Evolutionary conservation across 2,329 filamentous ascomycete genomes (phyloP).

Genomic region (Aureobasidium musti): DNA sequence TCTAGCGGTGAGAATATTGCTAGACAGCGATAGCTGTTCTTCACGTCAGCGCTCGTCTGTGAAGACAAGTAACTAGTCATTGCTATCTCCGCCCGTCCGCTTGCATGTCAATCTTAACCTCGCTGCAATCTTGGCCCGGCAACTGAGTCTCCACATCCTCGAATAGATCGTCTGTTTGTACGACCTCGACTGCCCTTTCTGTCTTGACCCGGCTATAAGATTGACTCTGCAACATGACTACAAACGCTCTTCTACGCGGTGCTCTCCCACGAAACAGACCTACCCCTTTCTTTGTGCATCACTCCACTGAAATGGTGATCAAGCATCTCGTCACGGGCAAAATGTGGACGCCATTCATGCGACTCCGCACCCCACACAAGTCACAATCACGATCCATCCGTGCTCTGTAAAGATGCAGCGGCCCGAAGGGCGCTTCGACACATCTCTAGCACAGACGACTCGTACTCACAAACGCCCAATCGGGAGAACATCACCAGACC

Average conservation of each 20-base stretch:
- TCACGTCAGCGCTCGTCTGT: constrained; percentile 17
- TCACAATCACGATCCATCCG: constrained; percentile 23
- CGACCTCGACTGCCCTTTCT: constrained; percentile 15
- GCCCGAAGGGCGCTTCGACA: constrained; percentile 24
- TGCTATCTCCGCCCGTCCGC: constrained; percentile 9
- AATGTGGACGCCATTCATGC: constrained; percentile 11
- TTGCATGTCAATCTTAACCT: constrained; percentile 26
- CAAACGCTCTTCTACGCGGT: background rate
- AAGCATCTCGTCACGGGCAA: background rate
- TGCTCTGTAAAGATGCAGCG: constrained; percentile 17
- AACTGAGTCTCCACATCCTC: constrained; percentile 4
- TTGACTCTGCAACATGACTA: background rate
- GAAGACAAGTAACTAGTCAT: constrained; percentile 23
- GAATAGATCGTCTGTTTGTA: background rate
- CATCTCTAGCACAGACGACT: constrained; percentile 18
- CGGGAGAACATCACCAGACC: constrained; percentile 20
- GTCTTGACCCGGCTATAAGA: background rate
- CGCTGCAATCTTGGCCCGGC: constrained; percentile 10
- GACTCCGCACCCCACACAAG: constrained; percentile 24
- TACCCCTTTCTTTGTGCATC: background rate
- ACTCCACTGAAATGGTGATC: background rate
- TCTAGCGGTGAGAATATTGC: constrained; percentile 23
- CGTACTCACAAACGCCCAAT: constrained; percentile 20
- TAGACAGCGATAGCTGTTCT: constrained; percentile 6
- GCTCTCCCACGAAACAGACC: background rate